These are phyloP conservation scores for Boletus reticuloceps DNA, from an alignment of 768 basidiomycete species.

Conservation along the genomic window DNA sequence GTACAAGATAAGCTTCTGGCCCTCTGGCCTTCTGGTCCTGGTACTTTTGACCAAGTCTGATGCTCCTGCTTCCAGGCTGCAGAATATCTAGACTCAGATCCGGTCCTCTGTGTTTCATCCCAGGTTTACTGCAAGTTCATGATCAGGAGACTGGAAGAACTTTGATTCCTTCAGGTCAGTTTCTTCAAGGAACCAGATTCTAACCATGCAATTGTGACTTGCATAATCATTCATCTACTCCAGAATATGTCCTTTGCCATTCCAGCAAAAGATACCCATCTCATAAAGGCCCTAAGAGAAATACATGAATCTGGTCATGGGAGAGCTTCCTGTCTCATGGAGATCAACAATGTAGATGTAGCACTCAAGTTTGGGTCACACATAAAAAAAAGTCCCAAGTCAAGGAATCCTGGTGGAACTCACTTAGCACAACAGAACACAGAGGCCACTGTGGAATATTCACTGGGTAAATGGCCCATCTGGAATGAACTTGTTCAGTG, in stretches of 20 bases:
- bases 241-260: no score
- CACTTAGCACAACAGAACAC: not conserved
- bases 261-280: no score
- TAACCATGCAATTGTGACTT: conserved; percentile 4
- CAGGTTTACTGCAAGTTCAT: not conserved
- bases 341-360: not conserved
- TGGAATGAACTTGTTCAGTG: conserved; percentile 2
- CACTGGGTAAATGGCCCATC: not conserved
- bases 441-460: not conserved
- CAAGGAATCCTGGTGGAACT: not conserved
- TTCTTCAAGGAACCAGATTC: conserved; percentile 2
- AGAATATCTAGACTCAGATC: conserved; percentile 1
- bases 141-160: not conserved
- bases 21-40: no score
- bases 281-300: not conserved
- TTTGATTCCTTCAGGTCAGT: not conserved
- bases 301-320: conserved; percentile 2
- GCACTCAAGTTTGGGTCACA: not conserved
- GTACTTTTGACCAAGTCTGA: not conserved
- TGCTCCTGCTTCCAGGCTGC: not conserved
- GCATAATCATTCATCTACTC: not conserved
- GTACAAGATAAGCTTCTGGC: no score
- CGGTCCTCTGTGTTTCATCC: conserved; percentile 6
- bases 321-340: not conserved
- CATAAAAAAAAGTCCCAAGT: not conserved